Base-by-base conservation (phyloP, 2,329 filamentous ascomycete species). In the Decorospora gaudefroyi region DNA sequence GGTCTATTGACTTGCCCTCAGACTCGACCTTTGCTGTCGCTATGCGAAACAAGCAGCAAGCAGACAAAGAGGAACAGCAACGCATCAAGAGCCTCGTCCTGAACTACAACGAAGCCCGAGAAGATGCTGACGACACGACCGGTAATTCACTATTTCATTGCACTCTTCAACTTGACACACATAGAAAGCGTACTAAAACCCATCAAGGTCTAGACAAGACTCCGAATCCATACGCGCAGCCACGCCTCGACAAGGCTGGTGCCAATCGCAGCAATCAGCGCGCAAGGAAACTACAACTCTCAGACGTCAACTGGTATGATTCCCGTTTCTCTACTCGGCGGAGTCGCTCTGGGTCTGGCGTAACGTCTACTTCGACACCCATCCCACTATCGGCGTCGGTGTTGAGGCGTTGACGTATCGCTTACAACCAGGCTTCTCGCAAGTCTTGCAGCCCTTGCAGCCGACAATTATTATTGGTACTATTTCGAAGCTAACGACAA, bases 11-110 rank as follows among this genome's bases (percentile, higher is more conserved):
- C 62, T 77, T 97, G 33, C 88, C 88, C 7, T 85, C 92, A 2
- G 88, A 99, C 69, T 97, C 93, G 0, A 91, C 84, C 35, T 96
- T 99, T 72, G 93, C 93, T 4, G 82, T 97, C 55, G 93, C 93
- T 29, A 93, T 99, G 90, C 93, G 90, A 68, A 90, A 83, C 49
- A 91, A 97, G 74, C 91, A 96, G 68, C 88, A 95, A 72, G 92
- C 90, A 2, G 92, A 97, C 68, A 86, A 87, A 39, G 93, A 96
- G 67, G 95, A 99, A 70, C 92, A 99, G 70, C 90, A 96, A 70
- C 88, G 93, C 51, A 99, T 99, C 82, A 99, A 99, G 76, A 96
- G 90, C 64, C 79, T 99, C 31, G 93, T 99, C 40, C 78, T 99
- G 59, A 97, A 96, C 72, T 95, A 96, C 67, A 62, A 62, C 47